Conservation (phyloP, 441 rosid genomes). For the Hura crepitans region DNA sequence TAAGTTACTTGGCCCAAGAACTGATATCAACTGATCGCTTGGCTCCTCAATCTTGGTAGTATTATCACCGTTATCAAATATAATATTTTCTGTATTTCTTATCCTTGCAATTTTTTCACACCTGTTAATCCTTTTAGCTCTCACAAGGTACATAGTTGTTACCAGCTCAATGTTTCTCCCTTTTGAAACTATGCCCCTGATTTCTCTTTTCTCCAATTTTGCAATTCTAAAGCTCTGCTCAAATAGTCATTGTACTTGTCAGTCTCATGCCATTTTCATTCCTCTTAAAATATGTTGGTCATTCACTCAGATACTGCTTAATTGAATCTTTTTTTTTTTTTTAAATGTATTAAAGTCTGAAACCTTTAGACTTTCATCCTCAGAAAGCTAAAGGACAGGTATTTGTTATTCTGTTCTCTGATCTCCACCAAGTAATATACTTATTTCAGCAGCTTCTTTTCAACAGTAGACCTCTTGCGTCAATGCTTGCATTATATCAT, state of each 20-base stretch:
- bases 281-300: neutral
- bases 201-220: neutral
- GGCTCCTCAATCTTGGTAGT: slow-evolving; percentile 96
- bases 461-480: neutral
- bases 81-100: slow-evolving; percentile 5
- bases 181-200: neutral
- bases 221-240: neutral
- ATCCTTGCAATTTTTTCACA: neutral
- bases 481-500: neutral
- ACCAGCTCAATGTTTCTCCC: neutral
- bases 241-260: neutral
- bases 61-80: slow-evolving; percentile 14
- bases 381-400: neutral
- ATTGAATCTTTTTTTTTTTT: neutral
- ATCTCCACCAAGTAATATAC: neutral
- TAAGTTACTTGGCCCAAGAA: slow-evolving; percentile 93
- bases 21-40: slow-evolving; percentile 85
- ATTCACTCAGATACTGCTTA: neutral
- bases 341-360: too few species aligned
- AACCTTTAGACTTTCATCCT: neutral
- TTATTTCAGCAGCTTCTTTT: slow-evolving; percentile 13
- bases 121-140: neutral
- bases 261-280: neutral
- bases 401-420: neutral
- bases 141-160: neutral